Evolutionary conservation across 768 basidiomycete genomes (phyloP).

Genomic region (Lactarius sanguifluus): DNA sequence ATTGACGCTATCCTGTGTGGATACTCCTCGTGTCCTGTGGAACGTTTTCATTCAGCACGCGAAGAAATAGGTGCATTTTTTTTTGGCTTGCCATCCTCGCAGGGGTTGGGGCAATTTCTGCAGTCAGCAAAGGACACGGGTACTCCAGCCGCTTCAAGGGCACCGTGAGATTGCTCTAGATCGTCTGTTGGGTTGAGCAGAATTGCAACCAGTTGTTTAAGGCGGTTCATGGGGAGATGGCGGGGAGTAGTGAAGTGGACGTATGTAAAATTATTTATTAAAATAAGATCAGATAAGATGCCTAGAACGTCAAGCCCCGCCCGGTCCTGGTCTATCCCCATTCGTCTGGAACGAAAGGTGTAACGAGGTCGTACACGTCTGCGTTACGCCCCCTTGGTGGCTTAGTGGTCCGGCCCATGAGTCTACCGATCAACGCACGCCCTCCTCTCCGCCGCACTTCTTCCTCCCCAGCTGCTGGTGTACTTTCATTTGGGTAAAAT

Average conservation of each 20-base stretch:
- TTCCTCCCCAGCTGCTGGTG: constrained; percentile 38
- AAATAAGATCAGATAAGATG: not conserved
- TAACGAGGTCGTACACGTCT: constrained; percentile 79
- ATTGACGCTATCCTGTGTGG: constrained; percentile 59
- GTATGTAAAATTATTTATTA: not conserved
- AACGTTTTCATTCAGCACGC: not conserved
- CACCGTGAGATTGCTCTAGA: constrained; percentile 23
- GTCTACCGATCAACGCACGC: constrained; percentile 36
- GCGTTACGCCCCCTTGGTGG: constrained; percentile 61
- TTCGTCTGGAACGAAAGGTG: constrained; percentile 77
- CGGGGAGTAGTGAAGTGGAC: not conserved
- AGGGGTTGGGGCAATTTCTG: constrained; percentile 36
- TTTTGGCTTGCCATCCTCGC: constrained; percentile 34
- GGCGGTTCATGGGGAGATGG: constrained; percentile 20
- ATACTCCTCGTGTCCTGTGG: constrained; percentile 69
- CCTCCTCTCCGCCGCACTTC: constrained; percentile 55
- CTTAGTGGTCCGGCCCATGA: constrained; percentile 53
- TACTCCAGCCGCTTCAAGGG: constrained; percentile 30
- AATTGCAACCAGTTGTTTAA: constrained; percentile 21
- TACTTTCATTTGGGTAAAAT: constrained; percentile 56
- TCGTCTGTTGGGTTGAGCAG: constrained; percentile 24
- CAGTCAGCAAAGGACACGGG: constrained; percentile 34
- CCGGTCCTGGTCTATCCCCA: constrained; percentile 45
- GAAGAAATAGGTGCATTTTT: constrained; percentile 1
- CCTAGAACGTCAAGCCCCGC: not conserved